Percentiles rank a stretch among this genome's conserved stretches.
Evolutionary conservation across 345 rosid species (phyloP).

Genomic region (Eucalyptus brandiana): DNA sequence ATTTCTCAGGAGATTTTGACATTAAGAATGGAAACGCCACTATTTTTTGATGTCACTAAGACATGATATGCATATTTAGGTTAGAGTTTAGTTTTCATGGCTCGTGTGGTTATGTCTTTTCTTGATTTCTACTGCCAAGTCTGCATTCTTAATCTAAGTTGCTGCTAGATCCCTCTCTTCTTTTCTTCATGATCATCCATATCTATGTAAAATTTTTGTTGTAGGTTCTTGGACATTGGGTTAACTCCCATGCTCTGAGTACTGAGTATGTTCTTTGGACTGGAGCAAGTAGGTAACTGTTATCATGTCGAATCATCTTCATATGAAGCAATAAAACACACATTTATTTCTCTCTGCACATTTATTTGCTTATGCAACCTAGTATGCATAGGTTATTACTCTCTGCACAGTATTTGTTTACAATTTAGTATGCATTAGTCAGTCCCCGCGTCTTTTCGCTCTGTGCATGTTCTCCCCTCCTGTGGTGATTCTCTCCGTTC

Average conservation of each 20-base stretch:
- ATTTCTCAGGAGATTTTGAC: not conserved
- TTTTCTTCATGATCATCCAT: not conserved
- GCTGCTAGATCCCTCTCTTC: not conserved
- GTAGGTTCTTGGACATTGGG: conserved; percentile 97
- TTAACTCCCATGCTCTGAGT: conserved; percentile 89
- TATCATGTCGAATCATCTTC: not conserved
- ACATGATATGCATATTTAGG: not conserved
- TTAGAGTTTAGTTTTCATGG: not conserved
- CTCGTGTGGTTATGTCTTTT: not conserved
- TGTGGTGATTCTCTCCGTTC: not conserved
- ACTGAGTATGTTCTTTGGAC: conserved; percentile 88
- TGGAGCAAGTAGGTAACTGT: conserved; percentile 45
- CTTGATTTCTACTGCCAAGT: not conserved
- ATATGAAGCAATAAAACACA: not conserved
- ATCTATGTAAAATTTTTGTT: not conserved
- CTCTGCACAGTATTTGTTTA: not conserved
- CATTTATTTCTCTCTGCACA: not conserved
- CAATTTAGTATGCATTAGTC: not conserved
- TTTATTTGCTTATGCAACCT: not conserved
- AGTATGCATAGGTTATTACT: not conserved
- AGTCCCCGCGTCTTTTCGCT: not conserved
- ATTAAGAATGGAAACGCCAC: not conserved
- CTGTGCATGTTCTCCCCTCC: not conserved
- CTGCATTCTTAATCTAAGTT: not conserved
- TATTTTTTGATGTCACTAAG: not conserved